Evolutionary conservation across 2,329 filamentous ascomycete species (phyloP).

Genomic region (Rhytidhysteron rufulum): DNA sequence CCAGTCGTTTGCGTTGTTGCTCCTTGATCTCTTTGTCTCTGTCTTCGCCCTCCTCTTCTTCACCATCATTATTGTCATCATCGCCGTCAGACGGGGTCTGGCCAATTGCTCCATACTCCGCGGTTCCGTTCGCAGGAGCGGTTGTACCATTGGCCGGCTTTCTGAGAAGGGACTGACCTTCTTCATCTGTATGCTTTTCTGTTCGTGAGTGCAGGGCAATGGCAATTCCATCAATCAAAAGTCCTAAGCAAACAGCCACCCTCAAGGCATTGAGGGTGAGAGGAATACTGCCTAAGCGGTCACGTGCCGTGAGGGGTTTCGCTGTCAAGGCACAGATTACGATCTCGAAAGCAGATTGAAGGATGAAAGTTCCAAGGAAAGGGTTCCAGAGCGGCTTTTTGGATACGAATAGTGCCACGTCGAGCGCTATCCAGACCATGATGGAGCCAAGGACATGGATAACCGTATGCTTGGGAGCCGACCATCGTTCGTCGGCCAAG

Average conservation of each 20-base stretch:
- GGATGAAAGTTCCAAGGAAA: conserved; percentile 30
- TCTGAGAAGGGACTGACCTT: conserved; percentile 56
- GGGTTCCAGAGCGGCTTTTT: conserved; percentile 27
- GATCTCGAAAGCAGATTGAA: conserved; percentile 29
- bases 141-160: conserved; percentile 34
- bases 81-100: not conserved
- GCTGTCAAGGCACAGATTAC: conserved; percentile 22
- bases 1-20: conserved; percentile 58
- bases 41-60: conserved; percentile 53
- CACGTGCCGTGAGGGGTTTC: conserved; percentile 7
- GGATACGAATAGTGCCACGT: conserved; percentile 18
- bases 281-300: conserved; percentile 16
- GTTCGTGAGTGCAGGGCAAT: conserved; percentile 23
- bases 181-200: conserved; percentile 47
- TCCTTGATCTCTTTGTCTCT: conserved; percentile 52
- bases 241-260: conserved; percentile 17
- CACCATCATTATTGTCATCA: conserved; percentile 40
- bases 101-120: conserved; percentile 31
- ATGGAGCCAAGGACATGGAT: conserved; percentile 32
- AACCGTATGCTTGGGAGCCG: conserved; percentile 28
- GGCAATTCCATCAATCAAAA: conserved; percentile 24
- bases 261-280: conserved; percentile 21
- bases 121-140: conserved; percentile 35
- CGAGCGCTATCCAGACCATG: conserved; percentile 27
- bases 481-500: conserved; percentile 24